Conservation (phyloP, 352 stramenopile genomes). For the Elongisporangium anandrum region DNA sequence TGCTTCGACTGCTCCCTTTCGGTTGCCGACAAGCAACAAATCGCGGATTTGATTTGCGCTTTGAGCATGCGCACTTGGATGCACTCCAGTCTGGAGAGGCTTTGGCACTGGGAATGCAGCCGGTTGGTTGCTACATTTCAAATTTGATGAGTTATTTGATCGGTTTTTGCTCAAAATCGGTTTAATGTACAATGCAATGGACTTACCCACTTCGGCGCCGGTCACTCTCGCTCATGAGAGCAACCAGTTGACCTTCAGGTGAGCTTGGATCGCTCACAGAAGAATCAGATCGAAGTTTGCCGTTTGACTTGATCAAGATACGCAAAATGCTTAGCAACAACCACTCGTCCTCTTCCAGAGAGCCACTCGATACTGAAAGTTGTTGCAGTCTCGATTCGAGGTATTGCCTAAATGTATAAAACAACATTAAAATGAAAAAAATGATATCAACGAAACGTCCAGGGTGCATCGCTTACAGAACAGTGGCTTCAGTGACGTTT, state of each 20-base stretch:
- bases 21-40: conserved; percentile 69
- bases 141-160: background rate
- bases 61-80: conserved; percentile 40
- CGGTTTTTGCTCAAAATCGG: too few species aligned
- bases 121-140: conserved; percentile 23
- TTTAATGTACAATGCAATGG: background rate
- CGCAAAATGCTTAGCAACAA: conserved; percentile 63
- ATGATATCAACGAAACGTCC: background rate
- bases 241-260: conserved; percentile 61
- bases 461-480: conserved; percentile 30
- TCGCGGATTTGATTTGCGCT: conserved; percentile 60
- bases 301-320: conserved; percentile 79
- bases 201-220: conserved; percentile 49
- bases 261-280: conserved; percentile 52
- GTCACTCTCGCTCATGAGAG: conserved; percentile 65
- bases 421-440: background rate
- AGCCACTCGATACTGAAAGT: conserved; percentile 12
- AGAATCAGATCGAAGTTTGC: conserved; percentile 52
- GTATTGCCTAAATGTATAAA: conserved; percentile 29
- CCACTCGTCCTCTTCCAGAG: conserved; percentile 57
- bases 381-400: conserved; percentile 54
- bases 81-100: conserved; percentile 29
- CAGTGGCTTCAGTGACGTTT: conserved; percentile 46
- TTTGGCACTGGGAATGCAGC: conserved; percentile 43
- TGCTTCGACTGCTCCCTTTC: conserved; percentile 68